Percentiles rank a stretch among this genome's conserved stretches.
These are phyloP conservation scores for Calonectria pseudoreteaudii DNA, from an alignment of 2,329 filamentous ascomycete genomes.

Conservation along the genomic window DNA sequence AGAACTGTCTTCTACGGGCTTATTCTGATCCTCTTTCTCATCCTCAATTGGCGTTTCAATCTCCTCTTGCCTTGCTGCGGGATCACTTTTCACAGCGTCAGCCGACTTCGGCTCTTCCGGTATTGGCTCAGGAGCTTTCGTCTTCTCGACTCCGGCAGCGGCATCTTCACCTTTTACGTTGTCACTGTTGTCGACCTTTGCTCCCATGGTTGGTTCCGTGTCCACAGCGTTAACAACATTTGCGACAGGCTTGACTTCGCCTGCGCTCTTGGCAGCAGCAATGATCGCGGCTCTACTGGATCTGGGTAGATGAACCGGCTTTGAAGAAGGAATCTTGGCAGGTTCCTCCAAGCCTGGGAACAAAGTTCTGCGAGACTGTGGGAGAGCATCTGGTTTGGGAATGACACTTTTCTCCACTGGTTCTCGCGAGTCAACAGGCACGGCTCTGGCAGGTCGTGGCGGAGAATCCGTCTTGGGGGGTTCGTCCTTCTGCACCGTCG, in stretches of 20 bases:
- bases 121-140: too few relatives aligned
- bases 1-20: background rate
- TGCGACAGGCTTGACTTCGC: background rate
- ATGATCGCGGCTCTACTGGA: background rate
- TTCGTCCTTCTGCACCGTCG: too few relatives aligned
- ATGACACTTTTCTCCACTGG: background rate
- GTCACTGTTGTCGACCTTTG: background rate
- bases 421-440: background rate
- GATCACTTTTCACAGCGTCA: background rate
- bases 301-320: too few relatives aligned
- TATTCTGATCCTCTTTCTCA: background rate
- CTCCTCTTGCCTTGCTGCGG: background rate
- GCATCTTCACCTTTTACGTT: background rate
- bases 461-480: background rate
- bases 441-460: background rate
- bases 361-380: background rate
- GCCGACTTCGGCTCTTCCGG: background rate
- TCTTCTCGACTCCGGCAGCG: background rate
- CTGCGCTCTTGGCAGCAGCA: background rate
- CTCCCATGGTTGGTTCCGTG: background rate
- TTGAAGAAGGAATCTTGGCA: background rate
- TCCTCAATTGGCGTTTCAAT: background rate
- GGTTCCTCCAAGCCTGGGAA: background rate
- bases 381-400: background rate
- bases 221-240: background rate